phyloP scores from a whole-genome alignment of 179 eudicot genomes.

The Amaranthus tricolor region DNA sequence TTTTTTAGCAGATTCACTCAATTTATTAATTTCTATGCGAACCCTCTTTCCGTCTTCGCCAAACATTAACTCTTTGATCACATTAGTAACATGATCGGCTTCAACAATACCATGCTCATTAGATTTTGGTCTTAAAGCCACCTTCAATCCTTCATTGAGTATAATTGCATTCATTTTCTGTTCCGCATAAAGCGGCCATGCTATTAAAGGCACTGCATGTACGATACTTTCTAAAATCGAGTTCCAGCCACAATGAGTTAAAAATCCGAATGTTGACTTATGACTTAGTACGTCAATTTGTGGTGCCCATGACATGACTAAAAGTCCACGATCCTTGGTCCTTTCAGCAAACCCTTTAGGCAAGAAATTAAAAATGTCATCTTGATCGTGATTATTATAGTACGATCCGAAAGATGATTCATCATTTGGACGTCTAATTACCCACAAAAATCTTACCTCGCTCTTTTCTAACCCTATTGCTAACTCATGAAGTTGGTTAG shows the following conservation, averaged over 20 bases:
- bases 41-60: constrained; percentile 40
- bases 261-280: constrained; percentile 32
- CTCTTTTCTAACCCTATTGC: constrained; percentile 53
- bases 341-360: constrained; percentile 44
- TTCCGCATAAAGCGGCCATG: constrained; percentile 32
- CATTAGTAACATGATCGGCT: constrained; percentile 26
- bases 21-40: constrained; percentile 23
- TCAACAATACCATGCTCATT: constrained; percentile 27
- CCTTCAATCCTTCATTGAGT: constrained; percentile 30
- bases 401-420: constrained; percentile 25
- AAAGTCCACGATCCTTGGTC: constrained; percentile 28
- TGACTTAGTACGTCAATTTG: constrained; percentile 41
- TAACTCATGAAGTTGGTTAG: constrained; percentile 22
- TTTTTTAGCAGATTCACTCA: constrained; percentile 33
- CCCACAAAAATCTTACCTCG: constrained; percentile 47
- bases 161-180: constrained; percentile 42
- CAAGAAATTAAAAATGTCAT: constrained; percentile 31
- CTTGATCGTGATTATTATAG: background rate
- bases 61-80: constrained; percentile 30
- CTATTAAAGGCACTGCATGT: background rate
- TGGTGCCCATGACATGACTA: constrained; percentile 46
- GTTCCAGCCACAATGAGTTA: constrained; percentile 22
- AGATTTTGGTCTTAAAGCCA: constrained; percentile 26
- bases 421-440: constrained; percentile 37
- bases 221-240: background rate